A percentile compares a stretch with the other conserved stretches of the same genome.
Evolutionary conservation across 208 protist species (phyloP).

Genomic region (Herpetomonas samuelpessoai): DNA sequence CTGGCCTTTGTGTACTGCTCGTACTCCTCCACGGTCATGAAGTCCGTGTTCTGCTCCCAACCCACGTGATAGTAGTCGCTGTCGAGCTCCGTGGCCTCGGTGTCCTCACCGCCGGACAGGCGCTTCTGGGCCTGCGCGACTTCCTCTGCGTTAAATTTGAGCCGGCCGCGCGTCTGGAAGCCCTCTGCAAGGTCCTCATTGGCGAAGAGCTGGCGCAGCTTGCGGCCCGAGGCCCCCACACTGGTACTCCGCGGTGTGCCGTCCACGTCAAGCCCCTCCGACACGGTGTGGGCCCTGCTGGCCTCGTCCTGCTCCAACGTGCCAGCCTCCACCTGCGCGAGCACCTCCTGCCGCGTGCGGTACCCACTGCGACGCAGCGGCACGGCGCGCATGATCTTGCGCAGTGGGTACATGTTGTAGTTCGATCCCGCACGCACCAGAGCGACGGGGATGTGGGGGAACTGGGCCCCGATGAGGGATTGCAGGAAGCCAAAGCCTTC

Average conservation of each 20-base stretch:
- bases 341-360: not conserved
- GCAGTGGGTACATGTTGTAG: slow-evolving; percentile 57
- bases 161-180: not conserved
- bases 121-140: not conserved
- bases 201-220: not conserved
- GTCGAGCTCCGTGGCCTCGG: not conserved
- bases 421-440: slow-evolving; percentile 48
- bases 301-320: slow-evolving; percentile 4
- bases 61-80: slow-evolving; percentile 18
- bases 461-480: slow-evolving; percentile 26
- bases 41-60: slow-evolving; percentile 54
- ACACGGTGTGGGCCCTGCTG: too few relatives aligned
- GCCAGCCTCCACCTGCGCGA: slow-evolving; percentile 1
- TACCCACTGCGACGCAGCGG: not conserved
- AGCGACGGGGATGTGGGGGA: slow-evolving; percentile 42
- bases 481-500: slow-evolving; percentile 54
- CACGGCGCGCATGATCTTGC: slow-evolving; percentile 1
- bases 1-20: slow-evolving; percentile 27
- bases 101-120: not conserved
- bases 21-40: slow-evolving; percentile 33
- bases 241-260: not conserved
- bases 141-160: not conserved
- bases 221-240: not conserved
- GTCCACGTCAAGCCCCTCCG: not conserved
- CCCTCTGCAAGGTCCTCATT: not conserved